Percentiles rank a stretch among this genome's conserved stretches.
Conservation (phyloP, 257 asterid species). For the Fraxinus excelsior region DNA sequence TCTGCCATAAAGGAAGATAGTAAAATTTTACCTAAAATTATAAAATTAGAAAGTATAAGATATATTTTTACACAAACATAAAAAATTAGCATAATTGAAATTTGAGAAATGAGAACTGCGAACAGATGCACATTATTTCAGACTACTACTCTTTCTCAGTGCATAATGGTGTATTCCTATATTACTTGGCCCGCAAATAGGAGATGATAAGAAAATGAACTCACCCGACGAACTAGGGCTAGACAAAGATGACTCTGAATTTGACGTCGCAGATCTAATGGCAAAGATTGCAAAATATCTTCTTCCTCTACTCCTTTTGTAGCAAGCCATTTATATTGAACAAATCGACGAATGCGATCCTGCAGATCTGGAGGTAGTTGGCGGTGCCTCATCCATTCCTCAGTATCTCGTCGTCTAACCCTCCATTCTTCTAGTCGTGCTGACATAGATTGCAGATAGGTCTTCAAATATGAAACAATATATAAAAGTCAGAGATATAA, state of each 20-base stretch:
- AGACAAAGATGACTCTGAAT: conserved; percentile 88
- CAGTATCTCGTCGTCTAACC: conserved; percentile 75
- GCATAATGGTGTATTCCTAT: not conserved
- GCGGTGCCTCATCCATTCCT: conserved; percentile 96
- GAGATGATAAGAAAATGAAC: conserved; percentile 22
- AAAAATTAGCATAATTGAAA: not conserved
- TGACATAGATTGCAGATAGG: conserved; percentile 77
- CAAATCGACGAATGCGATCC: conserved; percentile 75
- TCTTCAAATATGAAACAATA: conserved; percentile 41
- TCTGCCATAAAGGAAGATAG: too few species aligned
- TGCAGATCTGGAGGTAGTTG: conserved; percentile 79
- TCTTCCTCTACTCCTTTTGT: conserved; percentile 89
- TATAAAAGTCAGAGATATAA: not conserved
- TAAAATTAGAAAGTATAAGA: not conserved
- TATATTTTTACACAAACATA: not conserved
- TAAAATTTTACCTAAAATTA: too few species aligned
- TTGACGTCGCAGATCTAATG: conserved; percentile 73
- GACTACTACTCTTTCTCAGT: not conserved
- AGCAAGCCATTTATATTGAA: conserved; percentile 83
- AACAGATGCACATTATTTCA: not conserved
- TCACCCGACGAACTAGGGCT: conserved; percentile 85
- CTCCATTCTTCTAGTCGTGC: conserved; percentile 96
- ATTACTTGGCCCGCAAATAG: not conserved
- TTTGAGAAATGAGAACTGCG: not conserved
- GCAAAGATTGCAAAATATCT: conserved; percentile 64